Conservation (phyloP, 2,329 filamentous ascomycete species). For the Beauveria bassiana region DNA sequence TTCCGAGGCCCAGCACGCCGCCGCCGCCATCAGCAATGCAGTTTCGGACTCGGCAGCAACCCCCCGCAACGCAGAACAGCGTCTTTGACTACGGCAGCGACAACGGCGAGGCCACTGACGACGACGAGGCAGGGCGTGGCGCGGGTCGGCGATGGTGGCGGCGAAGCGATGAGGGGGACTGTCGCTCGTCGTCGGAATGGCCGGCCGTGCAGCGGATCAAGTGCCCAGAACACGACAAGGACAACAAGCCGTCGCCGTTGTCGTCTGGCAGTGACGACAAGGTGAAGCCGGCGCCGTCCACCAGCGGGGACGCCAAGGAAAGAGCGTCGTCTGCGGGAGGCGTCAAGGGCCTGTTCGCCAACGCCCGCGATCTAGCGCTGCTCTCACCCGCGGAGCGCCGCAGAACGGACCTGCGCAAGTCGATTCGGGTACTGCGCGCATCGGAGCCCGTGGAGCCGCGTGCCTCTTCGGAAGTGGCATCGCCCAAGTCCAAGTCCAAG, state of each 20-base stretch:
- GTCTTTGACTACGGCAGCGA: constrained; percentile 26
- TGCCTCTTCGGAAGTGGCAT: too few relatives aligned
- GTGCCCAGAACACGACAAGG: constrained; percentile 9
- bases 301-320: background rate
- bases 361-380: constrained; percentile 18
- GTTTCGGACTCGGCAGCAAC: background rate
- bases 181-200: constrained; percentile 10
- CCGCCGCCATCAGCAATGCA: background rate
- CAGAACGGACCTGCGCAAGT: constrained; percentile 27
- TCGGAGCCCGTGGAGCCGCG: background rate
- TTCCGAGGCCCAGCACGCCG: background rate
- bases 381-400: constrained; percentile 24
- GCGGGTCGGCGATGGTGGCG: constrained; percentile 16
- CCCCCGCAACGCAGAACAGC: constrained; percentile 17
- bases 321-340: constrained; percentile 15
- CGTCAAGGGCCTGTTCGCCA: constrained; percentile 19
- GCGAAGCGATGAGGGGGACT: constrained; percentile 14
- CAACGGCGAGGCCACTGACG: constrained; percentile 14
- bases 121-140: background rate
- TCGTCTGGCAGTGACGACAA: background rate
- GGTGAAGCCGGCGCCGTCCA: background rate
- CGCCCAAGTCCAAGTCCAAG: too few relatives aligned
- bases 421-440: constrained; percentile 28
- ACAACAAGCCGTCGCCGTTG: constrained; percentile 10
- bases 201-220: constrained; percentile 12